Conservation (phyloP, 1,284 basidiomycete genomes). For the Ganoderma lingzhi region DNA sequence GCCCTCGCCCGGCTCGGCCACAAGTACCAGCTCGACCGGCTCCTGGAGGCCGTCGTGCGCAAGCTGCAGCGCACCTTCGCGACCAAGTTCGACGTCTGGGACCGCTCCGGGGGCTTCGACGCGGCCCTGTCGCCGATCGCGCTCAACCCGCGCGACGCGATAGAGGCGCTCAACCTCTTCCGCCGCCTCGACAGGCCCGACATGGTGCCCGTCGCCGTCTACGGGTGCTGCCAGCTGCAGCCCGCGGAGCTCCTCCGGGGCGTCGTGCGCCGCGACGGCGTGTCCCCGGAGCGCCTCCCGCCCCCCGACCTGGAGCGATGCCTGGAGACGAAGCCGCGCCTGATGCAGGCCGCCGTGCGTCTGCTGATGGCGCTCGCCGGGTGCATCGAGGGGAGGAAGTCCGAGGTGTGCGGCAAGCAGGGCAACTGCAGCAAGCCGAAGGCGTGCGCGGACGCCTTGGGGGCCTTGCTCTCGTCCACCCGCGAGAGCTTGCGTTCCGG, state of each 20-base stretch:
- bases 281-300: background rate
- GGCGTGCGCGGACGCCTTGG: background rate
- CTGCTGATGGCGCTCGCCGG: background rate
- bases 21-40: slow-evolving; percentile 18
- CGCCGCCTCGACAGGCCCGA: slow-evolving; percentile 7
- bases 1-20: slow-evolving; percentile 16
- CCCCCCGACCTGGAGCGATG: background rate
- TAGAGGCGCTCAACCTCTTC: slow-evolving; percentile 16
- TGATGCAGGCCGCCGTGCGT: background rate
- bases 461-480: background rate
- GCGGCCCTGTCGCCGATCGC: background rate
- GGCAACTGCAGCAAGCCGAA: background rate
- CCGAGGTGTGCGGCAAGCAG: background rate
- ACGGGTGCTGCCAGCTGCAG: slow-evolving; percentile 1
- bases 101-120: background rate
- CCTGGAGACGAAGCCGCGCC: too few relatives aligned
- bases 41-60: background rate
- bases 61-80: background rate
- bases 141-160: background rate
- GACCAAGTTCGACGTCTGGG: background rate
- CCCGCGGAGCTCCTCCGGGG: background rate
- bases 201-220: background rate
- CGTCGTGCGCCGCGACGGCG: background rate
- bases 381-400: background rate
- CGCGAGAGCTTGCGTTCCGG: background rate